Evolutionary conservation across 179 eudicot genomes (phyloP), one percentile per base, ranked within the genome.

Genomic region (Silene noctiflora): DNA sequence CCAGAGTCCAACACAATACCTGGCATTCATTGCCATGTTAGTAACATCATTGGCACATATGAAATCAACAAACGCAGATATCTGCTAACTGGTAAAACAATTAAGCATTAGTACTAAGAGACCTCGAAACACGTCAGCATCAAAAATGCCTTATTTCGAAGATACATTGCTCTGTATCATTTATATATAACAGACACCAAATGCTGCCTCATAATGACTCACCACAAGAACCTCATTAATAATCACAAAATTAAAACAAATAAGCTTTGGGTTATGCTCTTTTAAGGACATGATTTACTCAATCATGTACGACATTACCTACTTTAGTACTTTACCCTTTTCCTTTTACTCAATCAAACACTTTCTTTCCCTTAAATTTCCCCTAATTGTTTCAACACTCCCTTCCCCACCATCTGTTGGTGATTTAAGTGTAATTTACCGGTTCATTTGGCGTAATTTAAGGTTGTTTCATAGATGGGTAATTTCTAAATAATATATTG

Each of bases 1-100:
- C 70, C 70, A 35, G 70, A 67, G 70, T 67, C 51, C 25, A 67
- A 46, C 51, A 67, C 70, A 67, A 35, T 67, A 67, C 70, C 70
- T 67, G 70, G 13, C 69, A 66, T 66, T 66, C 69, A 3, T 1
- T 29, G 14, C 17, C 46, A 31, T 17, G 7, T 31, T 33, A 66
- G 46, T 66, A 31, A 31, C 22, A 31, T 66, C 46, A 13, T 31
- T 31, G 69, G 56, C 56, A 51, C 56, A 51, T 51, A 51, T 51
- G 53, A 46, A 12, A 51, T 51, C 56, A 51, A 12, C 14, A 46
- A 5, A 51, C 17, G 56, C 56, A 51, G 56, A 13, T 16, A 16
- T 51, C 56, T 51, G 56, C 56, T 51, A 51, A 51, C 56, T 13
- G 17, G 56, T 13, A 51, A 39, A 39, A 39, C 44, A 5, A 39